These are phyloP conservation scores for Fusarium sp. DNA, from an alignment of 2,329 filamentous ascomycete species.

Conservation along the genomic window DNA sequence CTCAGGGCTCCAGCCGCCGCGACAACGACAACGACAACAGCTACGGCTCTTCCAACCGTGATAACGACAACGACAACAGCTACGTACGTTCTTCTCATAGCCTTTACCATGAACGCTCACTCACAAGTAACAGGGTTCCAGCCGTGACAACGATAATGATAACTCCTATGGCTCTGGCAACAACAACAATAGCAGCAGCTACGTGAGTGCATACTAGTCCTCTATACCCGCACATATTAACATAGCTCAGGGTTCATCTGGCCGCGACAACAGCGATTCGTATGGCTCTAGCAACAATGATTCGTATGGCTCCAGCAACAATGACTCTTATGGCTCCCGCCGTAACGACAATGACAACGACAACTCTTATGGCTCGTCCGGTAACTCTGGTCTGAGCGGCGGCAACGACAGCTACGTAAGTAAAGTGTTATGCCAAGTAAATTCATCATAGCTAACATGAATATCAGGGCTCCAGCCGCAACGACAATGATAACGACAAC, in stretches of 20 bases:
- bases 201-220: neutral
- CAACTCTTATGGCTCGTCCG: constrained; percentile 4
- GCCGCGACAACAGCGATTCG: constrained; percentile 1
- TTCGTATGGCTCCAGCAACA: neutral
- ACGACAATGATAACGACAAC: constrained; percentile 4
- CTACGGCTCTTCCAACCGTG: neutral
- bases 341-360: constrained; percentile 2
- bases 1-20: constrained; percentile 27
- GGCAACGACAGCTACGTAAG: constrained; percentile 16
- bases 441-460: neutral
- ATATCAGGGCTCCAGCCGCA: constrained; percentile 17
- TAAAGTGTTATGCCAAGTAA: neutral
- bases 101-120: neutral
- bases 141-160: constrained; percentile 19
- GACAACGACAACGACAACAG: constrained; percentile 22
- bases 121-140: constrained; percentile 26
- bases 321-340: neutral
- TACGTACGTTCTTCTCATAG: neutral
- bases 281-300: constrained; percentile 16
- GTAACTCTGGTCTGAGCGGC: constrained; percentile 5
- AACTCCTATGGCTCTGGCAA: constrained; percentile 11
- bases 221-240: neutral
- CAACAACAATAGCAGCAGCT: neutral
- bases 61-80: constrained; percentile 4
- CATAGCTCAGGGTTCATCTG: neutral